Base-by-base conservation (phyloP, 352 stramenopile genomes). In the Globisporangium cystogenes region DNA sequence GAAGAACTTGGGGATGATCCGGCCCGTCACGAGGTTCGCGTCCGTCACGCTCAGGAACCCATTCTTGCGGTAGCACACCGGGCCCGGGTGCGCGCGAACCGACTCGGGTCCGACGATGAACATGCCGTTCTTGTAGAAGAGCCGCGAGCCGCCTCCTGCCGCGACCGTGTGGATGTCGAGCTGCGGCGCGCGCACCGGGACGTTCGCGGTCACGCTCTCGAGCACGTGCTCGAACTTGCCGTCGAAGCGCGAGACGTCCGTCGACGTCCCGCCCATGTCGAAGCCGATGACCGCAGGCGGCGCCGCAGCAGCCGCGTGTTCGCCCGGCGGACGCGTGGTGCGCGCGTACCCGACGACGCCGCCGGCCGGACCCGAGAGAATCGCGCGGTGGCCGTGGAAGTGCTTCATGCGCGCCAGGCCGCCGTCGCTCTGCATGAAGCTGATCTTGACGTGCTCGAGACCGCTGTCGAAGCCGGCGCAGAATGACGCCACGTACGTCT, bases 81-180 rank as follows among this genome's bases (percentile, higher is more conserved):
- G 90, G 1, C 97, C 97, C 3, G 97, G 97, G 68, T 99, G 96
- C 0, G 97, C 96, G 24, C 97, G 96, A 4, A 97, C 93, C 7
- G 81, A 97, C 72, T 99, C 96, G 0, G 97, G 97, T 16, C 97
- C 97, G 29, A 99, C 97, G 10, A 97, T 80, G 65, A 99, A 99
- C 55, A 99, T 89, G 21, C 95, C 93, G 57, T 96, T 96, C 68
- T 96, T 86, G 73, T 98, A 97, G 68, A 99, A 99, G 4, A 99
- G 80, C 2, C 96, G 76, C 23, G 82, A 98, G 36, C 97, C 97
- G 49, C 97, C 97, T 51, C 96, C 97, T 12, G 97, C 97, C 36
- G 96, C 96, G 23, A 99, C 96, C 0, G 97, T 99, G 65, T 99
- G 96, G 72, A 99, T 99, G 61, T 99, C 97, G 18, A 99, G 72